Evolutionary conservation across 140 eudicot species (phyloP).

Genomic region (Anethum foeniculum): DNA sequence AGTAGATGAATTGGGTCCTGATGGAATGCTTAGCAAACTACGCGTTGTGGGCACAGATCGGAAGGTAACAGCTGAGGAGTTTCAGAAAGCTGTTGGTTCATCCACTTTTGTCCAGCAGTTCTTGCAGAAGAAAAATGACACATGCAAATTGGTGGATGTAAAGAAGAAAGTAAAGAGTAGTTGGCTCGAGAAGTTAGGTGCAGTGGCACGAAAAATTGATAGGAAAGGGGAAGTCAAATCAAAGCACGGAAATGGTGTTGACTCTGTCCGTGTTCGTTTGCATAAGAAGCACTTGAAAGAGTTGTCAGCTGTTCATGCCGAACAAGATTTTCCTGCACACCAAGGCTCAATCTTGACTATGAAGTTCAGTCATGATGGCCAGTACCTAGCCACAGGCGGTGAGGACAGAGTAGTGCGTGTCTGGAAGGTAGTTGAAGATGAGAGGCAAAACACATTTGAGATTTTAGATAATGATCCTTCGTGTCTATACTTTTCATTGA

Average conservation of each 20-base stretch:
- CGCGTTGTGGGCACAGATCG: conserved; percentile 35
- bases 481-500: conserved; percentile 35
- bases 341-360: conserved; percentile 62
- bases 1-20: conserved; percentile 31
- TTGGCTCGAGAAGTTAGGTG: conserved; percentile 51
- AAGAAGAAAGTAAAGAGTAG: conserved; percentile 44
- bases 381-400: conserved; percentile 68
- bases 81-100: conserved; percentile 28
- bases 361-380: conserved; percentile 82
- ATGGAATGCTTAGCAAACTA: conserved; percentile 25
- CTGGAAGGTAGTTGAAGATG: conserved; percentile 71
- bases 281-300: conserved; percentile 49
- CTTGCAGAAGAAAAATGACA: conserved; percentile 28
- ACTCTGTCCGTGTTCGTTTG: conserved; percentile 38
- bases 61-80: conserved; percentile 22
- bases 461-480: conserved; percentile 34
- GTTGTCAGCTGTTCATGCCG: conserved; percentile 46
- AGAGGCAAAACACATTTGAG: conserved; percentile 27
- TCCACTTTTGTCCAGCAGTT: conserved; percentile 37
- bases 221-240: conserved; percentile 26
- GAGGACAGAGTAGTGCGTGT: conserved; percentile 61
- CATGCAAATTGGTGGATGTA: conserved; percentile 10
- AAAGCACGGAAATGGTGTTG: conserved; percentile 16
- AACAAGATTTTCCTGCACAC: conserved; percentile 74
- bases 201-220: conserved; percentile 29